Conservation (phyloP, 129 eudicot species). For the Lonicera japonica region DNA sequence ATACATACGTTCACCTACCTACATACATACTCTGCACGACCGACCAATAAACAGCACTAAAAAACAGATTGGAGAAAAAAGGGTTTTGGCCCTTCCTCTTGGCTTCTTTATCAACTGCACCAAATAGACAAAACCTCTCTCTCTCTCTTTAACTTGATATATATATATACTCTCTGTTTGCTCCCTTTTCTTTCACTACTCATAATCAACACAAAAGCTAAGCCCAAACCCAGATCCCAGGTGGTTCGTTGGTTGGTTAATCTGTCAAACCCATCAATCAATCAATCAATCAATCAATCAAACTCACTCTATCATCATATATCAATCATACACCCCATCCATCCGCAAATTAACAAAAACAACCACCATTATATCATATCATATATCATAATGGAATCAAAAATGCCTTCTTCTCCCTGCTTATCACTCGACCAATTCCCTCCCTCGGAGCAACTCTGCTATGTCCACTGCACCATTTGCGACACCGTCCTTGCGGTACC, state of each 20-base stretch:
- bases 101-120: conserved; percentile 15
- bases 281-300: conserved; percentile 52
- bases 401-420: conserved; percentile 37
- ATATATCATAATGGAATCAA: conserved; percentile 2
- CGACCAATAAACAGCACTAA: background rate
- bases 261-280: conserved; percentile 48
- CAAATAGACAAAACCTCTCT: conserved; percentile 23
- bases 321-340: conserved; percentile 5
- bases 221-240: conserved; percentile 51
- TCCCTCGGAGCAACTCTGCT: conserved; percentile 53
- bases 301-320: background rate
- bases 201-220: conserved; percentile 5
- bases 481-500: conserved; percentile 63
- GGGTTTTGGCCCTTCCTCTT: conserved; percentile 17
- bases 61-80: background rate
- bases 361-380: conserved; percentile 20
- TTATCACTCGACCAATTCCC: conserved; percentile 45
- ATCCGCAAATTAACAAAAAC: background rate
- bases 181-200: conserved; percentile 20
- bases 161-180: conserved; percentile 21
- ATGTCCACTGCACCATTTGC: conserved; percentile 57
- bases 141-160: conserved; percentile 19
- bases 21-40: background rate
- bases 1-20: no score
- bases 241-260: conserved; percentile 25